Percentiles rank a stretch among this genome's conserved stretches.
These are phyloP conservation scores for Calocera cornea DNA, from an alignment of 768 basidiomycete genomes.

Conservation along the genomic window DNA sequence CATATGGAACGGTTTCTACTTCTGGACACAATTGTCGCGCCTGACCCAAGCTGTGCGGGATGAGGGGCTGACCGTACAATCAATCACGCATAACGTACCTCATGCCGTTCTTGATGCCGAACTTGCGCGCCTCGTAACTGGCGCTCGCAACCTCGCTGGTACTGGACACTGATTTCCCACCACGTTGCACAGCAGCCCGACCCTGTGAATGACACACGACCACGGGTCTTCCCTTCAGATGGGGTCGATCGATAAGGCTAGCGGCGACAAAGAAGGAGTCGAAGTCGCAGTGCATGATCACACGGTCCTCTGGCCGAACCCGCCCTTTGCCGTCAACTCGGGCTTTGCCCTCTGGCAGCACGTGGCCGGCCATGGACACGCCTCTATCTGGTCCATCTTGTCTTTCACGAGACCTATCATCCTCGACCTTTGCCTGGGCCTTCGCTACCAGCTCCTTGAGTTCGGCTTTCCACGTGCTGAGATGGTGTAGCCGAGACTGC, in stretches of 20 bases:
- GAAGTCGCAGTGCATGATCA: constrained; percentile 89
- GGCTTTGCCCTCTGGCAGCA: constrained; percentile 36
- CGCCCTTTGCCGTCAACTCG: constrained; percentile 40
- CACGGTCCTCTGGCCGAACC: constrained; percentile 35
- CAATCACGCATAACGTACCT: constrained; percentile 38
- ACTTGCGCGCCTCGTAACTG: constrained; percentile 82
- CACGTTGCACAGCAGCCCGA: constrained; percentile 17
- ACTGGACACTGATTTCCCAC: constrained; percentile 54
- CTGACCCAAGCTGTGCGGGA: constrained; percentile 50
- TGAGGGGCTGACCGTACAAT: background rate
- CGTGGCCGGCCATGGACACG: constrained; percentile 26
- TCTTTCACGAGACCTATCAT: constrained; percentile 9
- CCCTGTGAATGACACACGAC: constrained; percentile 92
- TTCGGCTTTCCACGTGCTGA: constrained; percentile 87
- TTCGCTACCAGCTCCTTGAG: constrained; percentile 63
- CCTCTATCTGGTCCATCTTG: constrained; percentile 2
- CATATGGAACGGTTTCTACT: constrained; percentile 74
- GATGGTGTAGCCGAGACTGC: constrained; percentile 83
- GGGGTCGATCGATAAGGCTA: constrained; percentile 64
- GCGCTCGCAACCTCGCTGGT: constrained; percentile 92
- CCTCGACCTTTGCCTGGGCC: constrained; percentile 61
- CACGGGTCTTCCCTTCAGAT: constrained; percentile 73
- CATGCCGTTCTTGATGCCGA: constrained; percentile 90
- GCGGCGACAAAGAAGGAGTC: constrained; percentile 95
- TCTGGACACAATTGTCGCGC: constrained; percentile 62